phyloP scores from a whole-genome alignment of 2,329 filamentous ascomycete genomes.

The Cladophialophora exuberans region DNA sequence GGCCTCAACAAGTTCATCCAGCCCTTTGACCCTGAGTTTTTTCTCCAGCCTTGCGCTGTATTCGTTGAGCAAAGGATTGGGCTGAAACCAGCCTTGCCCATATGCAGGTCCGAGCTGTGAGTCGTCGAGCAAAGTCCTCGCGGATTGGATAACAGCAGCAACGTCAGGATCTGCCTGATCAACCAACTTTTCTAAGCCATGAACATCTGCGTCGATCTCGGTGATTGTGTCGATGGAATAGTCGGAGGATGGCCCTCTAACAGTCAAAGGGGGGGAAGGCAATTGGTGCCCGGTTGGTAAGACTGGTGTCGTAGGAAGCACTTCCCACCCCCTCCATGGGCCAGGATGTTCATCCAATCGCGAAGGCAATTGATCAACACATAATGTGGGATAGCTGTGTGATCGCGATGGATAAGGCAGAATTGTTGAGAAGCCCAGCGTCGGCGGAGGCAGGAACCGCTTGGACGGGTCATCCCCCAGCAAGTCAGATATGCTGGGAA shows the following conservation, averaged over 20 bases:
- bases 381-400: constrained; percentile 5
- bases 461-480: neutral
- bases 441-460: neutral
- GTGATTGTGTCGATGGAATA: neutral
- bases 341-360: neutral
- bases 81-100: constrained; percentile 23
- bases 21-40: constrained; percentile 2
- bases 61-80: constrained; percentile 8
- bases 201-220: neutral
- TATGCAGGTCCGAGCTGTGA: constrained; percentile 15
- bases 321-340: neutral
- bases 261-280: neutral
- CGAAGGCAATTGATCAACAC: neutral
- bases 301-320: neutral
- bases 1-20: constrained; percentile 13
- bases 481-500: constrained; percentile 18
- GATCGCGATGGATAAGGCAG: neutral
- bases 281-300: neutral
- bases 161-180: constrained; percentile 1
- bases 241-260: neutral
- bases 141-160: neutral
- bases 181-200: neutral
- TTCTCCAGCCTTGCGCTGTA: constrained; percentile 16
- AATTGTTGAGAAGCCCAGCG: neutral
- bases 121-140: constrained; percentile 6